Evolutionary conservation across 768 basidiomycete species (phyloP).

Genomic region (Amanita rimosa): DNA sequence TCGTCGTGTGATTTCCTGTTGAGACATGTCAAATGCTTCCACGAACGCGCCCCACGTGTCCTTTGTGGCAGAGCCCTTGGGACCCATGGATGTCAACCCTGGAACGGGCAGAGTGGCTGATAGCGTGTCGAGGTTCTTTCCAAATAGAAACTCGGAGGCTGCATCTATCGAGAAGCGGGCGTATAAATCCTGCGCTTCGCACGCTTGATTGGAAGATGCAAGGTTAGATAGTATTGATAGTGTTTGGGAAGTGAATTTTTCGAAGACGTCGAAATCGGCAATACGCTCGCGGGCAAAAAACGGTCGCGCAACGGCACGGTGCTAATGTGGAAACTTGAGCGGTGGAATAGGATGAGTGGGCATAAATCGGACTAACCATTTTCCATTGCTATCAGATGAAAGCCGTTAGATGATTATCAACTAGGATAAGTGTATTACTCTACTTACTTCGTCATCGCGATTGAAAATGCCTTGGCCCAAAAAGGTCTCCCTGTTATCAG

Average conservation of each 20-base stretch:
- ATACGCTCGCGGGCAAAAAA: slow-evolving; percentile 69
- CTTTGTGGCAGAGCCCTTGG: slow-evolving; percentile 48
- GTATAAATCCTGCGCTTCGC: slow-evolving; percentile 60
- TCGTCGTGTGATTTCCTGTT: slow-evolving; percentile 39
- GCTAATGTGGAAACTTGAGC: slow-evolving; percentile 23
- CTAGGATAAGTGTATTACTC: background rate
- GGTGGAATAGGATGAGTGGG: background rate
- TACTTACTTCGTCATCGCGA: slow-evolving; percentile 54
- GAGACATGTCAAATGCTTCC: slow-evolving; percentile 45
- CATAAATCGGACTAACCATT: slow-evolving; percentile 29
- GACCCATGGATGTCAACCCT: slow-evolving; percentile 31
- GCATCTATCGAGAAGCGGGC: slow-evolving; percentile 60
- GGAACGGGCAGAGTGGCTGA: slow-evolving; percentile 41
- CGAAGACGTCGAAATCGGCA: slow-evolving; percentile 60
- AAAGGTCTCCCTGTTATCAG: slow-evolving; percentile 36
- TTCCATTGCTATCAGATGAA: slow-evolving; percentile 40
- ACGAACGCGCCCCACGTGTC: slow-evolving; percentile 56
- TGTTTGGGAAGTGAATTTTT: slow-evolving; percentile 37
- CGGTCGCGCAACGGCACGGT: slow-evolving; percentile 55
- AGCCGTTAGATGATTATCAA: background rate
- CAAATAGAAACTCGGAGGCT: slow-evolving; percentile 66
- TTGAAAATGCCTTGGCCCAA: slow-evolving; percentile 75
- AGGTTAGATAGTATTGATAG: slow-evolving; percentile 35
- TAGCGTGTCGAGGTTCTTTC: slow-evolving; percentile 50
- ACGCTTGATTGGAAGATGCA: slow-evolving; percentile 26